Evolutionary conservation across 495 filamentous ascomycete genomes (phyloP).

Genomic region (Penicillium pulvis): DNA sequence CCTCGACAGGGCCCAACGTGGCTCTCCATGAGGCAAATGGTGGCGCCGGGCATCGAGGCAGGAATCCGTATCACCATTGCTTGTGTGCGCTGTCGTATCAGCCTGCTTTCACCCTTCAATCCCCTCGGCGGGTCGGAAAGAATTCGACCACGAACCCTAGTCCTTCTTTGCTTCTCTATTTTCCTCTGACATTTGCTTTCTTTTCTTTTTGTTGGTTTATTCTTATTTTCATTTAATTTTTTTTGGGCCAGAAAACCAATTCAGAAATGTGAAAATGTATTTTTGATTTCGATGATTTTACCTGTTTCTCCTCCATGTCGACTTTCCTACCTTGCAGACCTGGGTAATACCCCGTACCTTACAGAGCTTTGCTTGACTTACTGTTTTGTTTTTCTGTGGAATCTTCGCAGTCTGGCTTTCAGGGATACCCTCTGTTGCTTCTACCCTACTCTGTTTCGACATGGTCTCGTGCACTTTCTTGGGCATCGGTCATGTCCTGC

Average conservation of each 20-base stretch:
- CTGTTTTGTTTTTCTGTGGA: conserved; percentile 31
- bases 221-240: conserved; percentile 15
- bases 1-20: conserved; percentile 32
- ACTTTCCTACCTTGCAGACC: conserved; percentile 23
- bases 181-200: conserved; percentile 1
- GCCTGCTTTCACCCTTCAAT: conserved; percentile 25
- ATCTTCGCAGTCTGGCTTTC: conserved; percentile 34
- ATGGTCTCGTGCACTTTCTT: conserved; percentile 36
- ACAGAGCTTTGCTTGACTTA: conserved; percentile 30
- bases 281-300: conserved; percentile 1
- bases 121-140: conserved; percentile 31
- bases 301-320: conserved; percentile 10
- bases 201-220: conserved; percentile 8
- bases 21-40: conserved; percentile 30
- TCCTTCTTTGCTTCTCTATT: conserved; percentile 17
- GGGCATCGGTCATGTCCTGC: conserved; percentile 32
- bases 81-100: conserved; percentile 35
- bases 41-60: conserved; percentile 31
- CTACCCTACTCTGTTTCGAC: conserved; percentile 26
- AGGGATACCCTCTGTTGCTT: conserved; percentile 34
- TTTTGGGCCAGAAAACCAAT: conserved; percentile 2
- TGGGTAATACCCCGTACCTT: conserved; percentile 30
- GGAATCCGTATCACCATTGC: conserved; percentile 36
- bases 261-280: not conserved
- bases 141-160: conserved; percentile 30